Percentiles rank a stretch among this genome's conserved stretches.
Evolutionary conservation across 2,329 filamentous ascomycete species (phyloP).

Genomic region (Truncatella angustata): DNA sequence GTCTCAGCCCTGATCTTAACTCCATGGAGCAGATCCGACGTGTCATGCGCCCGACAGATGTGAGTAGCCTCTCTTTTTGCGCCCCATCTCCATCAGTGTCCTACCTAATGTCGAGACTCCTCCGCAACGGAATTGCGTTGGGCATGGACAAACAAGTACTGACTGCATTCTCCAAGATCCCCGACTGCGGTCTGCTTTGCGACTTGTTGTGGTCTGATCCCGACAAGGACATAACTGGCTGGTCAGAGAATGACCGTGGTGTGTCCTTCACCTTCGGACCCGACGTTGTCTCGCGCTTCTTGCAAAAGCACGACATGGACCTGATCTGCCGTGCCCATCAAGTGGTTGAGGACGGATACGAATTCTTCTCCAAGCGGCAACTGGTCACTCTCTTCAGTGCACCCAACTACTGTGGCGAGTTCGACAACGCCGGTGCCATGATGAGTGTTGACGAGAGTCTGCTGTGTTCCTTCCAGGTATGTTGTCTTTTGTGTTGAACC

Average conservation of each 20-base stretch:
- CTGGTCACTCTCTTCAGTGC: constrained; percentile 96
- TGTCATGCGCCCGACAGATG: constrained; percentile 98
- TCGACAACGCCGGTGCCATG: constrained; percentile 99
- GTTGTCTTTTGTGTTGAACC: no score
- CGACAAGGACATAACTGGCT: constrained; percentile 98
- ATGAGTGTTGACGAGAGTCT: constrained; percentile 99
- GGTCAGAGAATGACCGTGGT: constrained; percentile 98
- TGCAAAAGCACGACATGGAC: constrained; percentile 99
- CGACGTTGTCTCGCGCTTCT: constrained; percentile 93
- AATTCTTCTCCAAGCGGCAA: constrained; percentile 99
- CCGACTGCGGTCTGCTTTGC: constrained; percentile 94
- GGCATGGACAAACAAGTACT: constrained; percentile 32
- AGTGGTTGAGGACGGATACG: constrained; percentile 98
- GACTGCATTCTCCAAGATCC: constrained; percentile 64
- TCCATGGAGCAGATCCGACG: constrained; percentile 99
- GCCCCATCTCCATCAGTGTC: background rate
- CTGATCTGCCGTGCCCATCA: constrained; percentile 98
- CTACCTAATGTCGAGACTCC: no score
- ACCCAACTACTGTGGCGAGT: constrained; percentile 98
- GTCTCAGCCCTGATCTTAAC: constrained; percentile 93
- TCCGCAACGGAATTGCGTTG: no score
- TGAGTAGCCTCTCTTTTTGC: constrained; percentile 51
- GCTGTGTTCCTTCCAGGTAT: constrained; percentile 96
- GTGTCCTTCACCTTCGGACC: constrained; percentile 98
- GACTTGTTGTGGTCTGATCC: constrained; percentile 98